These are phyloP conservation scores for Trypanosoma congolense DNA, from an alignment of 208 protist genomes.

Conservation along the genomic window DNA sequence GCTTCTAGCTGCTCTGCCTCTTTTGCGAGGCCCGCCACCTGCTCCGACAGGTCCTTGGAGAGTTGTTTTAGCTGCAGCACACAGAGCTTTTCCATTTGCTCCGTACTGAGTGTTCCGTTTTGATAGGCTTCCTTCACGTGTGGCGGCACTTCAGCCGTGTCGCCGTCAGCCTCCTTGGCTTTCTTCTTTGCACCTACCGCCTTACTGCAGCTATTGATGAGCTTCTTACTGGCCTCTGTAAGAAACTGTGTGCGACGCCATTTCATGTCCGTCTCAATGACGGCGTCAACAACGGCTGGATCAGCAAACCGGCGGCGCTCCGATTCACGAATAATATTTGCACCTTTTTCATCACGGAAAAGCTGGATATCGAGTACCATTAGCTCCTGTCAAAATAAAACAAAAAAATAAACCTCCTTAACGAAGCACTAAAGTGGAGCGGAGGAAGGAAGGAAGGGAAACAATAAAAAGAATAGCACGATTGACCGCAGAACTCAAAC, in stretches of 20 bases:
- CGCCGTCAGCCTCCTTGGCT: slow-evolving; percentile 86
- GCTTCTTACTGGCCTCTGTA: slow-evolving; percentile 83
- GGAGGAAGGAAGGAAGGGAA: background rate
- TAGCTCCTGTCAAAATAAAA: background rate
- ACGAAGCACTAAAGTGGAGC: background rate
- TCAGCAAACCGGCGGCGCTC: slow-evolving; percentile 91
- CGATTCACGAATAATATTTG: slow-evolving; percentile 93
- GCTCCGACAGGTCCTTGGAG: slow-evolving; percentile 65
- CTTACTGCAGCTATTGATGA: slow-evolving; percentile 89
- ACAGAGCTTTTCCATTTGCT: slow-evolving; percentile 63
- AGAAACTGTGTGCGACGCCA: slow-evolving; percentile 88
- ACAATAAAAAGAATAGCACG: too few species aligned
- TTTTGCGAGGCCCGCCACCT: slow-evolving; percentile 56
- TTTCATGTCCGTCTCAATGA: slow-evolving; percentile 89
- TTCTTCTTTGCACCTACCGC: slow-evolving; percentile 89
- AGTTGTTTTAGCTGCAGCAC: slow-evolving; percentile 89
- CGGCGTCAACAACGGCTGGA: slow-evolving; percentile 86
- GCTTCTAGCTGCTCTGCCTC: slow-evolving; percentile 51
- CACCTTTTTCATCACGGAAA: slow-evolving; percentile 93
- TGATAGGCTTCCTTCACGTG: slow-evolving; percentile 42
- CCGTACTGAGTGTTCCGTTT: slow-evolving; percentile 46
- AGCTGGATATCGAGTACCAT: slow-evolving; percentile 96
- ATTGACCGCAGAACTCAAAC: too few species aligned
- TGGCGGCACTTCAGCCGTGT: slow-evolving; percentile 55
- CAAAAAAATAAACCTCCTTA: background rate